Conservation (phyloP, 176 grass and related monocot species). For the Oryza brachyantha region DNA sequence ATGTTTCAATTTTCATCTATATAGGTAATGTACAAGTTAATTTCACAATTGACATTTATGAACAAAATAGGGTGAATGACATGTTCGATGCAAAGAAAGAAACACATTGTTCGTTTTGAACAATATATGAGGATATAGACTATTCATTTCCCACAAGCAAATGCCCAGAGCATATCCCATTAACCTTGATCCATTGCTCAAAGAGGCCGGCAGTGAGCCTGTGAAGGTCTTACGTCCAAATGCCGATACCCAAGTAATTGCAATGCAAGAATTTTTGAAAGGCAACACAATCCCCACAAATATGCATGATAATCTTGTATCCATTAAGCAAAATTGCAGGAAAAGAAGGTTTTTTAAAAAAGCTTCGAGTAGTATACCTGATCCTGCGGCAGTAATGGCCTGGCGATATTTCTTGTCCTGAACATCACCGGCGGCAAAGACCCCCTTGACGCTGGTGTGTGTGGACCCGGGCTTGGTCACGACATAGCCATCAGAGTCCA, state of each 20-base stretch:
- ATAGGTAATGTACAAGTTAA: neutral
- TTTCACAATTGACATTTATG: neutral
- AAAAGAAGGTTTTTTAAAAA: neutral
- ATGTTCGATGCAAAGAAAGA: neutral
- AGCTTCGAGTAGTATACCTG: conserved; percentile 45
- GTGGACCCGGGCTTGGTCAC: conserved; percentile 75
- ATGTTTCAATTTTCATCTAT: neutral
- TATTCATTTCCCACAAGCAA: neutral
- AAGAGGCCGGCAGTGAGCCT: neutral
- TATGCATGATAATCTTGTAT: neutral
- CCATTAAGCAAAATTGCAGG: neutral
- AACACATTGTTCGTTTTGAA: neutral
- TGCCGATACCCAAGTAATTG: neutral
- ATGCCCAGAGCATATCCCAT: no score
- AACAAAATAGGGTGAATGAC: neutral
- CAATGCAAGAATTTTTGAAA: neutral
- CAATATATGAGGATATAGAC: neutral
- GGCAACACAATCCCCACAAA: neutral
- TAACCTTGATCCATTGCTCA: neutral
- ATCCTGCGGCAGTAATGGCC: conserved; percentile 93
- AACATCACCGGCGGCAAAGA: conserved; percentile 90
- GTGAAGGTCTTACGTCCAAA: neutral
- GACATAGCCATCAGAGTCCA: conserved; percentile 81
- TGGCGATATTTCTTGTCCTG: conserved; percentile 98
- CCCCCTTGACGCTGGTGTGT: conserved; percentile 83